Conservation (phyloP, 495 filamentous ascomycete species). For the Neurospora intermedia region DNA sequence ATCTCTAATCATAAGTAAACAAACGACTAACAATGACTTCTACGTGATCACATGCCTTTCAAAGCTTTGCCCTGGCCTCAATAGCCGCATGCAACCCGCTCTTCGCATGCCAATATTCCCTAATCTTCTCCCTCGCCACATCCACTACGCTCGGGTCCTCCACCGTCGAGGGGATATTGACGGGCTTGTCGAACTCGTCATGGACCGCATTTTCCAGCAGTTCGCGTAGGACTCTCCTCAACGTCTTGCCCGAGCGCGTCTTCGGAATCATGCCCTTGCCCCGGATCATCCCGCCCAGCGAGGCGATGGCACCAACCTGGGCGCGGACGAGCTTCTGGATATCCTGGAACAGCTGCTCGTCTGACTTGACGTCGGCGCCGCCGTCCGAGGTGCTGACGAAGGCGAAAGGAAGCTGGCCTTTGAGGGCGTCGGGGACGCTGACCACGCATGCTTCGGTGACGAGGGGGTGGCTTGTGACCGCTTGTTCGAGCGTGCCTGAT, state of each 20-base stretch:
- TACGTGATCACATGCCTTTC: conserved; percentile 1
- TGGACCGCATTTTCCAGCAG: conserved; percentile 59
- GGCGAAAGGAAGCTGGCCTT: conserved; percentile 85
- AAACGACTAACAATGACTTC: not conserved
- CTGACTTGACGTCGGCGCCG: conserved; percentile 23
- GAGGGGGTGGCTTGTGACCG: conserved; percentile 64
- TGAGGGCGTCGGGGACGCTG: conserved; percentile 71
- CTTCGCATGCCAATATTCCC: conserved; percentile 36
- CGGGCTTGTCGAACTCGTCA: conserved; percentile 38
- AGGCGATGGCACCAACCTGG: conserved; percentile 81
- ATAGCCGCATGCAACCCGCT: conserved; percentile 39
- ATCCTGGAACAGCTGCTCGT: conserved; percentile 35
- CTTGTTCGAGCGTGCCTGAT: conserved; percentile 78
- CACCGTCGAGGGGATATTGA: conserved; percentile 43
- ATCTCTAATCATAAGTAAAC: not conserved
- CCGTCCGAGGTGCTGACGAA: conserved; percentile 50
- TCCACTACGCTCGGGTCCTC: conserved; percentile 42
- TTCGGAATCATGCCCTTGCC: conserved; percentile 87
- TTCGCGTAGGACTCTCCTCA: conserved; percentile 70
- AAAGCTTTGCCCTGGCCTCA: conserved; percentile 50
- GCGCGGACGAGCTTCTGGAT: conserved; percentile 60
- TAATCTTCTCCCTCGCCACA: conserved; percentile 36
- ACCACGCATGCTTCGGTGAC: conserved; percentile 79
- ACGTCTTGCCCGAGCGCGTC: conserved; percentile 79
- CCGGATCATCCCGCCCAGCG: conserved; percentile 72